These are phyloP conservation scores for Pyrus pyrifolia DNA, from an alignment of 306 rosid genomes.

Conservation along the genomic window DNA sequence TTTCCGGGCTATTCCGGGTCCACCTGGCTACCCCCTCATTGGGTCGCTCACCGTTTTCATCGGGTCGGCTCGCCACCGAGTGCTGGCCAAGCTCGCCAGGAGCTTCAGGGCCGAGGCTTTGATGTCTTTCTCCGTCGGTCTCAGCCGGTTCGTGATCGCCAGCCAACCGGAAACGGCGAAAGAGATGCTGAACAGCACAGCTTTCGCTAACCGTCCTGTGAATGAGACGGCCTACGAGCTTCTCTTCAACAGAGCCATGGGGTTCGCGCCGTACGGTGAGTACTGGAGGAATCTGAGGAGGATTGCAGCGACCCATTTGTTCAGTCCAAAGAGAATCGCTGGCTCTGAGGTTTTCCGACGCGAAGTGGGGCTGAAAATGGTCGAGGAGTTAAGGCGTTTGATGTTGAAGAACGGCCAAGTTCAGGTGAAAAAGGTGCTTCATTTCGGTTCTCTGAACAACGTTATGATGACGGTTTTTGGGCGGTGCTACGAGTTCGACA, in stretches of 20 bases:
- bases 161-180: slow-evolving; percentile 27
- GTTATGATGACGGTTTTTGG: slow-evolving; percentile 35
- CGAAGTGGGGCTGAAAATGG: slow-evolving; percentile 18
- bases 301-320: slow-evolving; percentile 29
- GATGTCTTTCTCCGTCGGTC: slow-evolving; percentile 31
- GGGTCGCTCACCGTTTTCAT: slow-evolving; percentile 11
- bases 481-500: slow-evolving; percentile 9
- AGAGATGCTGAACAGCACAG: slow-evolving; percentile 19
- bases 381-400: neutral
- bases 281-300: slow-evolving; percentile 37
- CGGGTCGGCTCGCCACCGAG: slow-evolving; percentile 12
- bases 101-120: slow-evolving; percentile 11
- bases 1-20: slow-evolving; percentile 13
- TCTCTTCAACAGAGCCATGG: slow-evolving; percentile 37
- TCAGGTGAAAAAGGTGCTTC: slow-evolving; percentile 15
- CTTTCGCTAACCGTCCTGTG: slow-evolving; percentile 35
- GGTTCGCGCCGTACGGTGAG: slow-evolving; percentile 37
- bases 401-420: slow-evolving; percentile 6
- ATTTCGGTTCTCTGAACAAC: slow-evolving; percentile 30
- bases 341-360: slow-evolving; percentile 14
- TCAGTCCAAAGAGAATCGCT: slow-evolving; percentile 22
- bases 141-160: slow-evolving; percentile 26
- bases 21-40: slow-evolving; percentile 14
- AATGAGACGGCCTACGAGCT: slow-evolving; percentile 40
- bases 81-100: slow-evolving; percentile 17